These are phyloP conservation scores for Quercus suber DNA, from an alignment of 306 rosid species.

Conservation along the genomic window DNA sequence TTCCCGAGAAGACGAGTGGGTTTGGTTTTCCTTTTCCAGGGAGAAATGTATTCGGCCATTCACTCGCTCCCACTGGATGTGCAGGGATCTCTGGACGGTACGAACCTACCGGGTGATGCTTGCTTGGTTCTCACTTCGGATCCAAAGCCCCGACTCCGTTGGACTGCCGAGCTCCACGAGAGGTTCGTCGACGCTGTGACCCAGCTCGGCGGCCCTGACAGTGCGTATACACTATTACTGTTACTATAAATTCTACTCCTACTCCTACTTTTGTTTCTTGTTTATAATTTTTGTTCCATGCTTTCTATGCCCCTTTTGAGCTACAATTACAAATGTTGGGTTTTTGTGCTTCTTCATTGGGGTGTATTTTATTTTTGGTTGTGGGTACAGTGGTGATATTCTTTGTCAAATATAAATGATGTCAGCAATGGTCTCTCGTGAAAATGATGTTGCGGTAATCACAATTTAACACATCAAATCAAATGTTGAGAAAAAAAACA, in stretches of 20 bases:
- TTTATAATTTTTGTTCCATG: too few relatives aligned
- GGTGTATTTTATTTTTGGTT: background rate
- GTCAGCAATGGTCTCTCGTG: too few relatives aligned
- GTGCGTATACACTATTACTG: conserved; percentile 31
- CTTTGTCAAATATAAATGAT: too few relatives aligned
- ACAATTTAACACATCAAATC: too few relatives aligned
- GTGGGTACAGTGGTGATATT: too few relatives aligned
- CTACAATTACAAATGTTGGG: background rate
- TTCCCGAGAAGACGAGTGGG: conserved; percentile 12
- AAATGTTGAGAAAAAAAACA: too few relatives aligned
- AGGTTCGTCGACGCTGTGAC: conserved; percentile 63
- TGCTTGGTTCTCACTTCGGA: conserved; percentile 57
- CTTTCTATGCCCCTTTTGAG: too few relatives aligned
- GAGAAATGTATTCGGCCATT: conserved; percentile 47
- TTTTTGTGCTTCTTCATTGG: background rate
- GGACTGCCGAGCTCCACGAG: conserved; percentile 70
- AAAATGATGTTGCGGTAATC: too few relatives aligned
- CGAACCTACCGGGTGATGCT: conserved; percentile 55
- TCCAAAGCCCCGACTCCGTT: conserved; percentile 60
- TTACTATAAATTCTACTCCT: too few relatives aligned
- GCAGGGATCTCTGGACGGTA: conserved; percentile 53
- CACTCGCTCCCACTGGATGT: conserved; percentile 53
- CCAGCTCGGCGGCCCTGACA: conserved; percentile 66
- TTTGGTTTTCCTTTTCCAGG: conserved; percentile 4
- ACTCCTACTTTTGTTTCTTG: too few relatives aligned